phyloP scores from a whole-genome alignment of 305 asterid species.

The Euphrasia arctica region DNA sequence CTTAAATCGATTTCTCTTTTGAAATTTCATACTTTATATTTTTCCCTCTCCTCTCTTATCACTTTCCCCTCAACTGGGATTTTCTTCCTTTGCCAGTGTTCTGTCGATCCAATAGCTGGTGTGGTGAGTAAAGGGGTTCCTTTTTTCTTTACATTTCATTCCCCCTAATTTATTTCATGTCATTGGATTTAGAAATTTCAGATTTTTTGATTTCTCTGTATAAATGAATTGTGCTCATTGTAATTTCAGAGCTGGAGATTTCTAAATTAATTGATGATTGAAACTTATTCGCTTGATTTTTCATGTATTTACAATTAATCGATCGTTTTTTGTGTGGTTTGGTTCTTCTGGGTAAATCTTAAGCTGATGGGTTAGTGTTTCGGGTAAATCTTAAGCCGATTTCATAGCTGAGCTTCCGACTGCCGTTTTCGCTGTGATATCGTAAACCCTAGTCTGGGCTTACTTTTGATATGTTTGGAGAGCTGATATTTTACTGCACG shows the following conservation, averaged over 20 bases:
- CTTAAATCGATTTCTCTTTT: neutral
- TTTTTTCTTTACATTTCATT: neutral
- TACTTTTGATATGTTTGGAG: neutral
- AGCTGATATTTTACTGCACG: neutral
- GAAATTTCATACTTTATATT: neutral
- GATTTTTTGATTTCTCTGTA: no score
- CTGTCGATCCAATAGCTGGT: neutral
- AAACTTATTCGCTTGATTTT: no score
- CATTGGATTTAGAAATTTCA: no score
- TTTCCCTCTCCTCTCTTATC: constrained; percentile 1
- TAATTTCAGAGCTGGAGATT: no score
- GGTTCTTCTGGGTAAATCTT: neutral
- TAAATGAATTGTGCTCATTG: no score
- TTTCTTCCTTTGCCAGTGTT: neutral
- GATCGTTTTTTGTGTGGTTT: no score
- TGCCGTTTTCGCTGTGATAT: neutral
- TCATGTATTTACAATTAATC: neutral
- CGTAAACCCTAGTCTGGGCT: neutral
- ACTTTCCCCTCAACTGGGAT: neutral
- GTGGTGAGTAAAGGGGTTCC: neutral
- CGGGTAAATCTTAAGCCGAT: neutral
- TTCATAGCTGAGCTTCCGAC: no score
- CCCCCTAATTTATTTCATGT: neutral
- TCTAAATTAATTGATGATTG: no score
- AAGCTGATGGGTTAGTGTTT: neutral